Evolutionary conservation across 1,139 yeast species (phyloP).

Genomic region (Lodderomyces parapsilosis): DNA sequence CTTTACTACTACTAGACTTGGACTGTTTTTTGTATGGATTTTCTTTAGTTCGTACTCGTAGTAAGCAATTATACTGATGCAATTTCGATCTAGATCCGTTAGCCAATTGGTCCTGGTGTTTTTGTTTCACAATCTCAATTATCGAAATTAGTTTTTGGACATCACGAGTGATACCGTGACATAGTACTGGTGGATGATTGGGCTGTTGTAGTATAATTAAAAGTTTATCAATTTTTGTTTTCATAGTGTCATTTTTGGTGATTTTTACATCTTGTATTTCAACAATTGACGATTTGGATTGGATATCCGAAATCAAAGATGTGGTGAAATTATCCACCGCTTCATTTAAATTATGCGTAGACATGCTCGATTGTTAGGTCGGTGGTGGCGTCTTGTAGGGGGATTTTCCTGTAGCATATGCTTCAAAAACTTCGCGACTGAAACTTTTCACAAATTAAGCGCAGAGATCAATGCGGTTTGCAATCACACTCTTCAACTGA

Average conservation of each 20-base stretch:
- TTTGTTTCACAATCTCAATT: constrained; percentile 26
- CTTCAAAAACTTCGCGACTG: too few species aligned
- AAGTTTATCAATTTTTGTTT: constrained; percentile 19
- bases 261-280: constrained; percentile 15
- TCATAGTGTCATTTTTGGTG: constrained; percentile 28
- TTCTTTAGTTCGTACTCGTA: constrained; percentile 6
- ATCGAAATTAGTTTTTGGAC: constrained; percentile 27
- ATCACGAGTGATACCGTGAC: constrained; percentile 20
- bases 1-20: too few species aligned
- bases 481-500: constrained; percentile 1
- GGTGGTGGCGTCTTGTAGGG: background rate
- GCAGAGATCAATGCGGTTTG: too few species aligned
- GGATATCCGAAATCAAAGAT: background rate
- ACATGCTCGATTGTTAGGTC: background rate
- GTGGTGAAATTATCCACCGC: constrained; percentile 1
- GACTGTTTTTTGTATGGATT: constrained; percentile 14
- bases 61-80: constrained; percentile 14
- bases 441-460: too few species aligned
- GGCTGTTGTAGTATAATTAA: constrained; percentile 11
- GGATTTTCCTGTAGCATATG: too few species aligned
- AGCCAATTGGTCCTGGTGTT: too few species aligned
- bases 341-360: background rate
- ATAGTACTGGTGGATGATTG: constrained; percentile 12
- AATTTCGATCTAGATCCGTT: background rate
- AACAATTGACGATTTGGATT: constrained; percentile 5